These are phyloP conservation scores for Peniophora sp. DNA, from an alignment of 1,284 basidiomycete species.

Conservation along the genomic window DNA sequence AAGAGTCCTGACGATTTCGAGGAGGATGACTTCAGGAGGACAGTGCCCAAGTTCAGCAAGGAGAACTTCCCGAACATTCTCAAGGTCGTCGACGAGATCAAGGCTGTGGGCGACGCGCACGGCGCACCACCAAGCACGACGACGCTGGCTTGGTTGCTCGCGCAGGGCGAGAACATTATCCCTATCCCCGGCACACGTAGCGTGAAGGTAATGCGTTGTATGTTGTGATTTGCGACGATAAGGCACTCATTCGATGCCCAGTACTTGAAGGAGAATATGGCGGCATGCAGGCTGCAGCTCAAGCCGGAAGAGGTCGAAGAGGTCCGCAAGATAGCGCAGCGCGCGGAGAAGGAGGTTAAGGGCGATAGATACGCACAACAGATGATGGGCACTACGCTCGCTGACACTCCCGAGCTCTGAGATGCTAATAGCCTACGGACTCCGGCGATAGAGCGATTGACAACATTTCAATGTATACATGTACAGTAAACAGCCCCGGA, in stretches of 20 bases:
- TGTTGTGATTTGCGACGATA: not conserved
- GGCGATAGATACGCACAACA: not conserved
- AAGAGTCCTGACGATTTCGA: constrained; percentile 43
- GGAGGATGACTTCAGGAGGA: constrained; percentile 35
- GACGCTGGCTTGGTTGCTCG: constrained; percentile 41
- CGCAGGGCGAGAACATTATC: constrained; percentile 31
- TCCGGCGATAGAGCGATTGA: too few relatives aligned
- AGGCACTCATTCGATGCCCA: constrained; percentile 3
- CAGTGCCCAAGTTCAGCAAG: constrained; percentile 26
- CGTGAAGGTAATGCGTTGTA: constrained; percentile 4
- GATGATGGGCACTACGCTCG: not conserved
- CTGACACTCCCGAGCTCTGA: constrained; percentile 2
- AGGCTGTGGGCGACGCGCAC: constrained; percentile 25
- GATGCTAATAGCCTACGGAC: too few relatives aligned
- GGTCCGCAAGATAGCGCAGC: constrained; percentile 18
- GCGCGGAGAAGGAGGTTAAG: constrained; percentile 8
- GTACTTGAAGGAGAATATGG: constrained; percentile 27
- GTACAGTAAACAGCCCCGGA: too few relatives aligned
- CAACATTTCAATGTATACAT: too few relatives aligned
- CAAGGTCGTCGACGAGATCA: constrained; percentile 28
- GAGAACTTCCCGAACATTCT: constrained; percentile 42
- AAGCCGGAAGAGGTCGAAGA: constrained; percentile 19
- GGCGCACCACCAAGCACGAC: constrained; percentile 35
- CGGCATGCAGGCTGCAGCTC: constrained; percentile 19
- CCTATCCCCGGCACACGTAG: constrained; percentile 32